Conservation (phyloP, 169 alveolate genomes). For the Cyclospora cayetanensis region DNA sequence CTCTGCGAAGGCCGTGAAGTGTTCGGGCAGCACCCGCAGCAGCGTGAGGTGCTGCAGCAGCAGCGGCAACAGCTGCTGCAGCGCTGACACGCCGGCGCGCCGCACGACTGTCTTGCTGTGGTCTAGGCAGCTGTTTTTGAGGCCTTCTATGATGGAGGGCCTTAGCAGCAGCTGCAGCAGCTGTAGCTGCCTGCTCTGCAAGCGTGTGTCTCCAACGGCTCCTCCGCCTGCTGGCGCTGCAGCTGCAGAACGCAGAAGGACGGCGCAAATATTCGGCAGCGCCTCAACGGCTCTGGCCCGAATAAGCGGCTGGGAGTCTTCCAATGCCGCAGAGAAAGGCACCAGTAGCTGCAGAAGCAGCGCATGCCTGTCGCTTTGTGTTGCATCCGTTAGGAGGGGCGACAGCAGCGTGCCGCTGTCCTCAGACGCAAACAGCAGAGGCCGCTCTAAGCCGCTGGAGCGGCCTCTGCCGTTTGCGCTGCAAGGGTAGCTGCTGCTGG, state of each 20-base stretch:
- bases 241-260: conserved; percentile 55
- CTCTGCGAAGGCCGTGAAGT: background rate
- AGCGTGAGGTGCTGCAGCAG: conserved; percentile 52
- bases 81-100: conserved; percentile 17
- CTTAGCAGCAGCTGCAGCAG: conserved; percentile 53
- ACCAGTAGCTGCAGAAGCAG: conserved; percentile 62
- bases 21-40: conserved; percentile 48
- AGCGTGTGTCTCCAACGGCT: background rate
- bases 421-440: background rate
- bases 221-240: conserved; percentile 35
- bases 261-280: conserved; percentile 18
- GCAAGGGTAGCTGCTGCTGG: background rate
- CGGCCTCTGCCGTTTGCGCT: background rate
- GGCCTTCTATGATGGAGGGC: background rate
- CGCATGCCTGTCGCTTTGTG: background rate
- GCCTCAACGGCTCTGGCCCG: conserved; percentile 46
- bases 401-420: background rate
- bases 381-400: background rate
- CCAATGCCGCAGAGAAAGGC: conserved; percentile 55
- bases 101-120: conserved; percentile 60
- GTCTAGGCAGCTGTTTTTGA: conserved; percentile 4
- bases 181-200: background rate
- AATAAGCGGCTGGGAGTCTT: conserved; percentile 1
- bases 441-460: background rate
- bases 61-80: conserved; percentile 65